Base-by-base conservation (phyloP, 441 rosid genomes). In the Erodium moschatum region DNA sequence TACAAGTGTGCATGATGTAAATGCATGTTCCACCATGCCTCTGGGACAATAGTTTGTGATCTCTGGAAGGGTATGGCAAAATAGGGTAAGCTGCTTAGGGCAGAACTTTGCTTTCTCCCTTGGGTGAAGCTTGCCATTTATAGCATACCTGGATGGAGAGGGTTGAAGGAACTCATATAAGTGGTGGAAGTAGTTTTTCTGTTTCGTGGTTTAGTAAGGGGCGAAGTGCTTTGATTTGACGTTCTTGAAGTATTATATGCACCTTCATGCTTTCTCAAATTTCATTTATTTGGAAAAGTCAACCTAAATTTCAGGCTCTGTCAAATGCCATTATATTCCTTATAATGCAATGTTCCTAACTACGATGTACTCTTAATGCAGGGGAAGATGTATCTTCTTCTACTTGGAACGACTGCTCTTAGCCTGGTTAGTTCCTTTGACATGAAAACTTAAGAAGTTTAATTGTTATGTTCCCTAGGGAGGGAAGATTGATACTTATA, bases 341-440 rank as follows among this genome's bases (percentile, higher is more conserved):
- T 38, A 38, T 38, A 33, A 33, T 33, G 38, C 38, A 33, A 33
- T 33, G 42, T 38, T 38, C 42, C 5, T 38, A 1, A 38, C 42
- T 38, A 38, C 1, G 1, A 16, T 18, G 66, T 58, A 20, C 19
- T n/a, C 42, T 15, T 67, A 40, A 67, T 83, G 78, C 78, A 93
- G 98, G 97, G 97, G 73, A 93, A 93, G 86, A 91, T 93, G 96
- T 93, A 93, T 76, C 92, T 93, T 66, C 98, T 92, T 75, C 97
- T 92, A 69, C 85, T 93, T 68, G 98, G 98, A 73, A 93, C 97
- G 48, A 93, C 97, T 66, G 98, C 98, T 70, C 81, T 90, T 67
- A 92, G 98, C 42, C 42, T 54, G 61, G 61, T 54, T 16, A 54
- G 61, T 54, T 54, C 61, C 61, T 18, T 54, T 54, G 8, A 10